phyloP scores from a whole-genome alignment of 768 basidiomycete species.

The Kwoniella heveanensis region DNA sequence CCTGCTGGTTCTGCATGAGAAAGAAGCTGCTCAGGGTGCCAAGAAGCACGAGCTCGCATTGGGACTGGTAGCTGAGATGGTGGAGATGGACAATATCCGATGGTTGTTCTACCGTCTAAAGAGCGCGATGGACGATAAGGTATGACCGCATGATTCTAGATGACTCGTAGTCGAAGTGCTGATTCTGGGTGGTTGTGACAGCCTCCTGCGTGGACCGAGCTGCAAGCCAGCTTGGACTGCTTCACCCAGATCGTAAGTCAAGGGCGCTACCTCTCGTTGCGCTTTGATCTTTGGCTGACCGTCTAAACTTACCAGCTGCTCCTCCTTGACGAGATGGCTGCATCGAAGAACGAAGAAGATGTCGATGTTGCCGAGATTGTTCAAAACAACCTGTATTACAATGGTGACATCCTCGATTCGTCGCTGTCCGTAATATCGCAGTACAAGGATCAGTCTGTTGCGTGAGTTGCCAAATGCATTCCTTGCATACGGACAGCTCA shows the following conservation, averaged over 20 bases:
- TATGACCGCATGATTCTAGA: constrained; percentile 45
- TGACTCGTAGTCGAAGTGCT: neutral
- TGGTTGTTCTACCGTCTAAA: constrained; percentile 91
- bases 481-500: neutral
- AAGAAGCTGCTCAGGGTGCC: constrained; percentile 31
- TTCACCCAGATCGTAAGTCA: constrained; percentile 76
- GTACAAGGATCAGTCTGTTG: constrained; percentile 71
- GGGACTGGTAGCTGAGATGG: constrained; percentile 73
- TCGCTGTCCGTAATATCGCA: constrained; percentile 72
- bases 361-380: constrained; percentile 76
- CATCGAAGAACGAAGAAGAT: constrained; percentile 61
- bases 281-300: neutral
- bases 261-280: neutral
- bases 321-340: constrained; percentile 80
- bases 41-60: constrained; percentile 22
- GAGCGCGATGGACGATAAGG: constrained; percentile 87
- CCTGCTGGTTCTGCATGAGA: constrained; percentile 65
- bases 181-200: constrained; percentile 51
- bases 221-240: constrained; percentile 92
- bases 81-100: constrained; percentile 80
- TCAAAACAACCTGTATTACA: constrained; percentile 90
- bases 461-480: constrained; percentile 45
- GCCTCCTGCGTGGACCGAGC: constrained; percentile 92
- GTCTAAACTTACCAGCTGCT: constrained; percentile 60
- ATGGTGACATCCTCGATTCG: constrained; percentile 89